Evolutionary conservation across 495 filamentous ascomycete species (phyloP), one percentile per base, ranked within the genome.

Genomic region (Hypoxylon subgilvum): DNA sequence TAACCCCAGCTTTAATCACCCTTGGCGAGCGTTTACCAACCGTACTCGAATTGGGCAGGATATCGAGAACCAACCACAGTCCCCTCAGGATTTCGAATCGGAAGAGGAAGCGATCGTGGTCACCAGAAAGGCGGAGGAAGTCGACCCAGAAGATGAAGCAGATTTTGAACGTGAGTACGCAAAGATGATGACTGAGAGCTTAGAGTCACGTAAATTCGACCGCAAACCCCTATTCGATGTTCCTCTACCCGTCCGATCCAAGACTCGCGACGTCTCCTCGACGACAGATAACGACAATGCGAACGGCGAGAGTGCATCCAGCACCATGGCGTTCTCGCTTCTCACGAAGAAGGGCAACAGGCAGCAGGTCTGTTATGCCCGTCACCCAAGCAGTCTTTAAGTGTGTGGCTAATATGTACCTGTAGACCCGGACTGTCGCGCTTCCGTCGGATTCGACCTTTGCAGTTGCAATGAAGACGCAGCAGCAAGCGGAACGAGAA

Each of bases 161-260:
- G 95, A 99, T 30, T 99, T 99, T 65, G 95, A 97, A 65, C 90
- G 94, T 64, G 94, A 97, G 75, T 91, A 95, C 71, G 92, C 95
- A 13, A 97, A 97, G 73, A 89, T 99, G 86, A 97, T 97, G 95
- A 82, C 92, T 57, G 94, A 99, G 67, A 96, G 92, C 76, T 74
- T 95, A 69, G 95, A 97, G 30, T 90, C 91, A 6, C 82, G 95
- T 46, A 94, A 93, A 63, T 94, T 95, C 61, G 93, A 99, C 64
- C 90, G 94, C 36, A 97, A 96, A 72, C 85, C 86, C 25, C 76
- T 95, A 35, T 96, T 99, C 67, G 94, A 99, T 67, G 88, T 97
- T 23, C 91, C 95, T 1, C 69, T 99, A 14, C 94, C 94, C 1
- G 92, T 99, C 72, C 84, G 89, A 55, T 81, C 89, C 10, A 88